phyloP scores from a whole-genome alignment of 345 rosid genomes.

The Syzygium jambos region DNA sequence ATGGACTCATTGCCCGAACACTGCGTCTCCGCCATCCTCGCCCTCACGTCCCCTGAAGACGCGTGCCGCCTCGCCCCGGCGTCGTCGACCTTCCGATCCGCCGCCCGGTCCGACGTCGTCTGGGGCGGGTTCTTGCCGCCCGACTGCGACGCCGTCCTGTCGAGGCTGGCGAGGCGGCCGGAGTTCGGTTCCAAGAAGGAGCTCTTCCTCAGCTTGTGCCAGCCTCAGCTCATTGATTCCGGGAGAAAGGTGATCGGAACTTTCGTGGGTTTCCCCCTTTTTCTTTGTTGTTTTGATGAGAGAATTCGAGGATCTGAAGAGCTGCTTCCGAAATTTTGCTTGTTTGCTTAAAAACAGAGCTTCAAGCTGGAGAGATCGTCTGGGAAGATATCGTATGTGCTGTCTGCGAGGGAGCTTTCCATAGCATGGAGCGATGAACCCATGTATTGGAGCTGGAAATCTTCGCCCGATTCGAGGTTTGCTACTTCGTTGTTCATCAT shows the following conservation, averaged over 20 bases:
- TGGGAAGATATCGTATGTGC: constrained; percentile 35
- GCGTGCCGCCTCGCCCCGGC: constrained; percentile 33
- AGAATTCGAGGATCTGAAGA: neutral
- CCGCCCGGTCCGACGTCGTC: constrained; percentile 46
- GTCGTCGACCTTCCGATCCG: constrained; percentile 42
- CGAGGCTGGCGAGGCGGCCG: constrained; percentile 5
- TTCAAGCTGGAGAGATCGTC: constrained; percentile 48
- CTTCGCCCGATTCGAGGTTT: constrained; percentile 46
- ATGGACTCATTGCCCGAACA: constrained; percentile 43
- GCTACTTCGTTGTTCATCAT: neutral
- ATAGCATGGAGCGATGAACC: constrained; percentile 44
- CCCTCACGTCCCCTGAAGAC: constrained; percentile 57
- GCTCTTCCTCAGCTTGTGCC: constrained; percentile 18
- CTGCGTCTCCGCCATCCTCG: constrained; percentile 42
- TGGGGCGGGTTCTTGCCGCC: constrained; percentile 60
- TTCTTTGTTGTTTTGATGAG: neutral
- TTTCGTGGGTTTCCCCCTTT: neutral
- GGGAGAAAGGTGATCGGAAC: constrained; percentile 12
- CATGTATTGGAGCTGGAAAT: constrained; percentile 48
- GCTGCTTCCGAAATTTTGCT: fast-evolving
- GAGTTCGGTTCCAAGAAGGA: constrained; percentile 18
- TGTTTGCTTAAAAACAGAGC: constrained; percentile 21
- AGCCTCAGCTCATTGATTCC: constrained; percentile 14
- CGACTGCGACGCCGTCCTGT: constrained; percentile 15
- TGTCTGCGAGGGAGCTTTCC: constrained; percentile 65